Evolutionary conservation across 305 asterid genomes (phyloP).

Genomic region (Rubia peregrina): DNA sequence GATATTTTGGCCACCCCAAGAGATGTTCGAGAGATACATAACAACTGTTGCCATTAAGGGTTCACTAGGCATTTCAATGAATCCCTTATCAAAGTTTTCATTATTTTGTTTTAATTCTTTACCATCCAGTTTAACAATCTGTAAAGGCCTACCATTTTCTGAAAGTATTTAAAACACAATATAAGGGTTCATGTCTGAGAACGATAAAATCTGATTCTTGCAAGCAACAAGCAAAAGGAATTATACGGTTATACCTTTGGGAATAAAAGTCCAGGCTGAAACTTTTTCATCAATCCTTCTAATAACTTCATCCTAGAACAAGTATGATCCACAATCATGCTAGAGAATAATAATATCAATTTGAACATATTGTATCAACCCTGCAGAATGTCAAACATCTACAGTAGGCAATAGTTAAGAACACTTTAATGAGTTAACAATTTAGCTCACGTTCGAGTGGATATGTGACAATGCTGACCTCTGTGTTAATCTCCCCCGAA

Average conservation of each 20-base stretch:
- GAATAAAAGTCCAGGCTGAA: slow-evolving; percentile 88
- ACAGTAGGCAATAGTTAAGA: not conserved
- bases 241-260: slow-evolving; percentile 39
- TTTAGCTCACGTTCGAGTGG: not conserved
- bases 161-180: slow-evolving; percentile 13
- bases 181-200: slow-evolving; percentile 2
- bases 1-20: slow-evolving; percentile 61
- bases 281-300: slow-evolving; percentile 63
- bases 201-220: slow-evolving; percentile 4
- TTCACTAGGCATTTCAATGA: slow-evolving; percentile 28
- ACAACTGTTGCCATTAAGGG: slow-evolving; percentile 67
- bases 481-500: slow-evolving; percentile 18
- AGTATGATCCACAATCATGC: slow-evolving; percentile 16
- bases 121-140: slow-evolving; percentile 37
- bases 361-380: not conserved
- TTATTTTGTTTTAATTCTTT: slow-evolving; percentile 38
- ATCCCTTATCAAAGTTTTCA: slow-evolving; percentile 31
- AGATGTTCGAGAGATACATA: slow-evolving; percentile 63
- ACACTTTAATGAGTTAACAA: not conserved
- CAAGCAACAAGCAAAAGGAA: slow-evolving; percentile 2
- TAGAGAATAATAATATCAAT: not conserved
- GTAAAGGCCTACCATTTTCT: slow-evolving; percentile 54
- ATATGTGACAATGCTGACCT: slow-evolving; percentile 29
- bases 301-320: slow-evolving; percentile 51
- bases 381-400: slow-evolving; percentile 1